Conservation (phyloP, 768 basidiomycete genomes). For the Boletus huronensis region DNA sequence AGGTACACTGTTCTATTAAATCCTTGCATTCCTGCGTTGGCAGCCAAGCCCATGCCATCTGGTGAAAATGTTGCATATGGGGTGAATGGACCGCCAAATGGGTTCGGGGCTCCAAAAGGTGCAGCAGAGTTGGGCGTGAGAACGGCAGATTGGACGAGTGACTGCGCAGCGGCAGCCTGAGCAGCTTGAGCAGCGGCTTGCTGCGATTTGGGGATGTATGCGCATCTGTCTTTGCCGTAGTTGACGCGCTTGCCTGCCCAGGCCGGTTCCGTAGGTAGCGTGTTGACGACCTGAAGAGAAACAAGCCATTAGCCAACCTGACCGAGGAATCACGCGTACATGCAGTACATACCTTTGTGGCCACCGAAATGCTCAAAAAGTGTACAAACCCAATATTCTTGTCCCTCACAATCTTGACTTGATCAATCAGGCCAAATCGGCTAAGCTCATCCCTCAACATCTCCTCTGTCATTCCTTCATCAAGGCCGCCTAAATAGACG, state of each 20-base stretch:
- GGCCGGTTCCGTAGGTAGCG: conserved; percentile 83
- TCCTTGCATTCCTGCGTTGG: conserved; percentile 41
- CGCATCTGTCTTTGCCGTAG: conserved; percentile 98
- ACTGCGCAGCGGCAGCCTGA: conserved; percentile 83
- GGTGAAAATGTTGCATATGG: conserved; percentile 53
- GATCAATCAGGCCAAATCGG: conserved; percentile 94
- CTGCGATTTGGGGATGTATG: conserved; percentile 94
- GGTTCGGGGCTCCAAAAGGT: conserved; percentile 31
- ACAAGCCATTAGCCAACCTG: background rate
- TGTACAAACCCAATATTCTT: conserved; percentile 99
- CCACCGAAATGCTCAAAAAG: conserved; percentile 91
- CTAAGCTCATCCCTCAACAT: conserved; percentile 87
- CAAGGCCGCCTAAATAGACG: conserved; percentile 93
- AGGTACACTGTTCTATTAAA: conserved; percentile 94
- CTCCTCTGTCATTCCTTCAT: conserved; percentile 88
- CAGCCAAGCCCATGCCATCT: conserved; percentile 34
- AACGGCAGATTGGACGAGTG: conserved; percentile 48
- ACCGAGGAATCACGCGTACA: background rate
- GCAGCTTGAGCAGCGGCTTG: conserved; percentile 86
- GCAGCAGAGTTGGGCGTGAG: conserved; percentile 30
- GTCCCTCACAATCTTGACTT: conserved; percentile 98
- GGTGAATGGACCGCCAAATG: conserved; percentile 37
- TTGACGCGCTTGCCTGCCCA: conserved; percentile 98
- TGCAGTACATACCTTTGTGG: conserved; percentile 72
- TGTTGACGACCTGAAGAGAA: conserved; percentile 77